Evolutionary conservation across 2,329 filamentous ascomycete species (phyloP).

Genomic region (Fusarium sp.): DNA sequence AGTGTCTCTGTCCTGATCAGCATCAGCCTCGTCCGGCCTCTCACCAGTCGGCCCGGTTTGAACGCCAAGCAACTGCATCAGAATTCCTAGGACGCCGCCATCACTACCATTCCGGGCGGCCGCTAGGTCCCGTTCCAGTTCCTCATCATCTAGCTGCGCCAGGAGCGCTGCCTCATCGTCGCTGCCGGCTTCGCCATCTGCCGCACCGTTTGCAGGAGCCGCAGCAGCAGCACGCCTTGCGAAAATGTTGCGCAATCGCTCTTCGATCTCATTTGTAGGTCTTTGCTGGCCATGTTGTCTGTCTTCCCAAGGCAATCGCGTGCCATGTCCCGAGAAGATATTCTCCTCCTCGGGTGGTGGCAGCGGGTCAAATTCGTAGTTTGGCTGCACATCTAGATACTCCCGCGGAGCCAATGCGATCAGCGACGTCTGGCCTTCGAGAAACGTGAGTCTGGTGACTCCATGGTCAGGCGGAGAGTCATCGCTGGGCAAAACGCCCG

Average conservation of each 20-base stretch:
- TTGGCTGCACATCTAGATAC: slow-evolving; percentile 73
- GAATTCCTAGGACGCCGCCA: slow-evolving; percentile 41
- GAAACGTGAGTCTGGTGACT: slow-evolving; percentile 79
- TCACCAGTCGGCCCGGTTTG: slow-evolving; percentile 30
- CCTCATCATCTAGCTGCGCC: slow-evolving; percentile 48
- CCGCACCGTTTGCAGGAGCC: slow-evolving; percentile 6
- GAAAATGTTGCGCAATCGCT: slow-evolving; percentile 46
- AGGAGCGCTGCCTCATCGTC: slow-evolving; percentile 45
- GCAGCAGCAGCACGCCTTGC: slow-evolving; percentile 33
- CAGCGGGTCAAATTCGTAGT: slow-evolving; percentile 83
- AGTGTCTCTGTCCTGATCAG: slow-evolving; percentile 22
- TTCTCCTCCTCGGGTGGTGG: slow-evolving; percentile 72
- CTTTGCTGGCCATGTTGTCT: background rate
- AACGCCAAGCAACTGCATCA: slow-evolving; percentile 30
- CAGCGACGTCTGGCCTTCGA: slow-evolving; percentile 78
- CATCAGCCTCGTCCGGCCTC: slow-evolving; percentile 20
- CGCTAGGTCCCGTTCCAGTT: slow-evolving; percentile 48
- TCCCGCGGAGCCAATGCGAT: slow-evolving; percentile 75
- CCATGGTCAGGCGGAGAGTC: slow-evolving; percentile 57
- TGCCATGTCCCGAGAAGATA: slow-evolving; percentile 40
- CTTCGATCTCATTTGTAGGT: slow-evolving; percentile 39
- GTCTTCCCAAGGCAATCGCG: slow-evolving; percentile 32
- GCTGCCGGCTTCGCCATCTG: slow-evolving; percentile 32
- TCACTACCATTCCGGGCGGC: slow-evolving; percentile 41
- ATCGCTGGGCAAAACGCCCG: slow-evolving; percentile 51